These are phyloP conservation scores for Paralagenidium karlingii DNA, from an alignment of 352 stramenopile species.

Conservation along the genomic window DNA sequence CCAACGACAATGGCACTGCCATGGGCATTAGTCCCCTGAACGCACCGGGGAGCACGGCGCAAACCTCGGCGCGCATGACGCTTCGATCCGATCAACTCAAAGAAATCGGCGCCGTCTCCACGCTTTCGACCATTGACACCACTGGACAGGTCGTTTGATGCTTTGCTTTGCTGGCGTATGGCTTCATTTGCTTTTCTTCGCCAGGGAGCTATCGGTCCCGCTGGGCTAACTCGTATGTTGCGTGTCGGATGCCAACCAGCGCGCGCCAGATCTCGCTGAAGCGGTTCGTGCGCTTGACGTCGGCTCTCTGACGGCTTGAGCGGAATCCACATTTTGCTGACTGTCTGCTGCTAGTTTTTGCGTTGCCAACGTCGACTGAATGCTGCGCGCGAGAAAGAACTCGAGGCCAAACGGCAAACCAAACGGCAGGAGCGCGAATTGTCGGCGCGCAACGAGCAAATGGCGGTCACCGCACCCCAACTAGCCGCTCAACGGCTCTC, in stretches of 20 bases:
- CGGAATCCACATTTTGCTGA: background rate
- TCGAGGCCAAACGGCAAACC: slow-evolving; percentile 8
- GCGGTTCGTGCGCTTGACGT: slow-evolving; percentile 11
- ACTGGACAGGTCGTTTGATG: background rate
- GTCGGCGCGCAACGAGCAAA: slow-evolving; percentile 14
- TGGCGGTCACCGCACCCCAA: slow-evolving; percentile 15
- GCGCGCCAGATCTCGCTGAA: slow-evolving; percentile 8
- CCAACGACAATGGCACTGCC: too few species aligned
- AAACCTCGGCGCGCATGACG: too few species aligned
- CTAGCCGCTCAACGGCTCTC: slow-evolving; percentile 30
- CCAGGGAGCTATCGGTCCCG: slow-evolving; percentile 6
- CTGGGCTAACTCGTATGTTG: background rate
- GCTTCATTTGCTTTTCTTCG: background rate
- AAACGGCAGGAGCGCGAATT: slow-evolving; percentile 18
- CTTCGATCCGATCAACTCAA: too few species aligned
- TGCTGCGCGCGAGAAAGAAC: slow-evolving; percentile 23
- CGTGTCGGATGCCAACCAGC: background rate
- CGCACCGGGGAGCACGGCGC: too few species aligned
- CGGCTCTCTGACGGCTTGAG: background rate
- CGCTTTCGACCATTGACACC: too few species aligned
- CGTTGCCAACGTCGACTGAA: slow-evolving; percentile 36
- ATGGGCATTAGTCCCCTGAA: too few species aligned
- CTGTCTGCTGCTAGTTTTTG: slow-evolving; percentile 14
- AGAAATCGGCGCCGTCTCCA: too few species aligned
- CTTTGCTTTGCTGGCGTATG: background rate